phyloP scores from a whole-genome alignment of 495 filamentous ascomycete genomes.

The Penicillium steckii region DNA sequence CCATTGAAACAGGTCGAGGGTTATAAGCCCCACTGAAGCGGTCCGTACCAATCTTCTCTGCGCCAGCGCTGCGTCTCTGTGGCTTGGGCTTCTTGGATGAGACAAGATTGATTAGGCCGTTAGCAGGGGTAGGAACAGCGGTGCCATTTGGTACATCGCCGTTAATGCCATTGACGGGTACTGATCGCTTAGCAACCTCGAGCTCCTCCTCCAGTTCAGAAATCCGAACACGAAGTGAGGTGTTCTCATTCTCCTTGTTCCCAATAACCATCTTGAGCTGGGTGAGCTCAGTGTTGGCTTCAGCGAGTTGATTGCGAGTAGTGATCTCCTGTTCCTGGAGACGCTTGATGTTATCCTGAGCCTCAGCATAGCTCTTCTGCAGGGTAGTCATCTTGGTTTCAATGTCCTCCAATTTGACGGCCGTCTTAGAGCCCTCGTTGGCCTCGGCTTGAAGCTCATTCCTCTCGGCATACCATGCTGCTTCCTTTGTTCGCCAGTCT shows the following conservation, averaged over 20 bases:
- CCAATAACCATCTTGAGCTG: slow-evolving; percentile 65
- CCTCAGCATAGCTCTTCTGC: slow-evolving; percentile 84
- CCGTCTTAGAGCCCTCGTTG: slow-evolving; percentile 94
- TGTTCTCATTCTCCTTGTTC: slow-evolving; percentile 78
- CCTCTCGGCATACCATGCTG: slow-evolving; percentile 88
- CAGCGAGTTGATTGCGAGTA: slow-evolving; percentile 73
- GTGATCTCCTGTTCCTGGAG: slow-evolving; percentile 89
- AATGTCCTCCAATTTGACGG: slow-evolving; percentile 81
- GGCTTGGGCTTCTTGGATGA: slow-evolving; percentile 98
- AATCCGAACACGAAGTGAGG: slow-evolving; percentile 79
- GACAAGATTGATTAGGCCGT: slow-evolving; percentile 91
- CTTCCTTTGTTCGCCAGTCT: too few species aligned
- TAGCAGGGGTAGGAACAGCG: slow-evolving; percentile 52
- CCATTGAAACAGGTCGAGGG: slow-evolving; percentile 94
- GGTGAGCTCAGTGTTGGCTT: slow-evolving; percentile 75
- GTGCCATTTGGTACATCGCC: slow-evolving; percentile 74
- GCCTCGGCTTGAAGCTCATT: slow-evolving; percentile 95
- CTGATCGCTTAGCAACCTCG: slow-evolving; percentile 73
- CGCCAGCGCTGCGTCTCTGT: slow-evolving; percentile 89
- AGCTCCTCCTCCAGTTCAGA: slow-evolving; percentile 89
- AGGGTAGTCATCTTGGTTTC: slow-evolving; percentile 92
- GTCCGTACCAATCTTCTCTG: slow-evolving; percentile 79
- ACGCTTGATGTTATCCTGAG: slow-evolving; percentile 80
- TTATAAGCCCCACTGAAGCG: slow-evolving; percentile 90
- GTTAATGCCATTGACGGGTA: slow-evolving; percentile 50